phyloP scores from a whole-genome alignment of 768 basidiomycete genomes.

The Tricholoma sp. region DNA sequence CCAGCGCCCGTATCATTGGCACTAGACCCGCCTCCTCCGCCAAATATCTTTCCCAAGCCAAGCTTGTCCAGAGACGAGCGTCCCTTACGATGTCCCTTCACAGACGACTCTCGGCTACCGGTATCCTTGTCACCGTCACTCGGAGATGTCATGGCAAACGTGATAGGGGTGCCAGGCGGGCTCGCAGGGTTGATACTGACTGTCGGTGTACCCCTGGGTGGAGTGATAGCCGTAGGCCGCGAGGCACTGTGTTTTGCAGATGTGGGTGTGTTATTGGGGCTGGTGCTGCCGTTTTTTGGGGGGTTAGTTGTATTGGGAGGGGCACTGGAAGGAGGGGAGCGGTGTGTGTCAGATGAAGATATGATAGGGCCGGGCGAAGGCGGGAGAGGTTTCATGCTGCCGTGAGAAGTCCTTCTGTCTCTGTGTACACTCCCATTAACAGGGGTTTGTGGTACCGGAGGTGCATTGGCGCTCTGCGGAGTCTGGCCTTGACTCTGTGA shows the following conservation, averaged over 20 bases:
- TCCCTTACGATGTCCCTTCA: conserved; percentile 57
- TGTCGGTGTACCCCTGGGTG: conserved; percentile 15
- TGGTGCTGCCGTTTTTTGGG: not conserved
- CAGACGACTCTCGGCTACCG: conserved; percentile 27
- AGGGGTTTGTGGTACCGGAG: conserved; percentile 4
- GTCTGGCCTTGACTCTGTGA: not conserved
- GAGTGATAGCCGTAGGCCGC: not conserved
- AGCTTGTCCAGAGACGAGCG: conserved; percentile 73
- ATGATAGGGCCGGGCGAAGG: conserved; percentile 16
- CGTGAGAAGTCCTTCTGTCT: conserved; percentile 28
- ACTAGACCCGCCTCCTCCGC: conserved; percentile 31
- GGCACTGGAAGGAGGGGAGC: not conserved
- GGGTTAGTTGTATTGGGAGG: not conserved
- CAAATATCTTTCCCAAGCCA: conserved; percentile 72
- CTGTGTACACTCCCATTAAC: conserved; percentile 16
- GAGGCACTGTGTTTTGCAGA: conserved; percentile 8
- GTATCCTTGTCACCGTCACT: conserved; percentile 24
- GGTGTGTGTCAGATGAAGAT: not conserved
- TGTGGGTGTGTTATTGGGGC: conserved; percentile 3
- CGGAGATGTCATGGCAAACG: conserved; percentile 11
- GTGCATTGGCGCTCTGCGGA: conserved; percentile 6
- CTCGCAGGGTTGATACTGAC: conserved; percentile 34
- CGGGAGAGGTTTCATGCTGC: conserved; percentile 28
- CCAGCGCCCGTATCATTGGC: conserved; percentile 29
- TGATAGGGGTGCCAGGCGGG: conserved; percentile 32